Base-by-base conservation (phyloP, 2,329 filamentous ascomycete genomes). In the Microdochium bolleyi region DNA sequence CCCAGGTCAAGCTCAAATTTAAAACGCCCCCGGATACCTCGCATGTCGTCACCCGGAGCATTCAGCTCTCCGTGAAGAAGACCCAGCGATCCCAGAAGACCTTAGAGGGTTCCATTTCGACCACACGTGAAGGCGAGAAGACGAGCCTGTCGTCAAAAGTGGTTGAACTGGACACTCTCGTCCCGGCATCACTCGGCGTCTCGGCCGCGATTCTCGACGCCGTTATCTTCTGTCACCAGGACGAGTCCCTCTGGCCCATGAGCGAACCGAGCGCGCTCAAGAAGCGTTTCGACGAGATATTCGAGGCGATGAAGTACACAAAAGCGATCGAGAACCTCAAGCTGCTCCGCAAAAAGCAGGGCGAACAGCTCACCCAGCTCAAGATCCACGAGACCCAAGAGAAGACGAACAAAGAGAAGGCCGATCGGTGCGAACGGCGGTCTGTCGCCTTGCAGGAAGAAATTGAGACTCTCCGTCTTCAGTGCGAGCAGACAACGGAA, bases 211-310 rank as follows among this genome's bases (percentile, higher is more conserved):
- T 99, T 52, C 79, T 99, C 24, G 92, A 97, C 59, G 88, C 87
- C 54, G 94, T 99, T 66, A 96, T 99, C 60, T 99, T 99, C 71
- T 99, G 94, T 67, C 94, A 99, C 65, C 94, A 99, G 66, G 94
- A 99, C 66, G 94, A 99, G 60, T 96, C 92, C 24, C 72, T 97
- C 25, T 99, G 94, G 94, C 94, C 94, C 0, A 85, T 99, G 78
- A 95, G 90, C 64, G 89, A 95, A 62, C 90, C 94, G 0, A 75
- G 82, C 0, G 83, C 82, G 1, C 75, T 99, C 50, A 99, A 99
- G 71, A 95, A 95, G 68, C 87, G 85, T 51, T 99, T 99, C 55
- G 94, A 99, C 64, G 90, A 96, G 66, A 99, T 99, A 11, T 99
- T 99, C 60, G 94, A 97, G 70, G 94, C 94, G 1, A 77, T 89